Evolutionary conservation across 768 basidiomycete genomes (phyloP), one percentile per base, ranked within the genome.

Genomic region (Podaxis sp.): DNA sequence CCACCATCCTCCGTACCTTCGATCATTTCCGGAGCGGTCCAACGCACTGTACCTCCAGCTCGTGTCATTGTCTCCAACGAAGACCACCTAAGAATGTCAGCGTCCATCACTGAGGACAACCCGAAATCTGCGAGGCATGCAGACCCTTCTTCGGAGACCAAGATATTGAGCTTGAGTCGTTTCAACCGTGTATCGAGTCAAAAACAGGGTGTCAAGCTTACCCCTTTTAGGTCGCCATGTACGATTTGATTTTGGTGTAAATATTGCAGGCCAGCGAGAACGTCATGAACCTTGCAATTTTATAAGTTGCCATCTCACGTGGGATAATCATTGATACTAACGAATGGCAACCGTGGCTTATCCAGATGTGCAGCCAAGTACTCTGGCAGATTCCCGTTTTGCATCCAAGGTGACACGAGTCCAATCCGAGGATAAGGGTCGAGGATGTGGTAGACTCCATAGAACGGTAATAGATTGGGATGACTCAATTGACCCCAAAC

Each of bases 171-270:
- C 59, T 60, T 2, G n/a, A 4, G 3, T 20, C 15, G 13, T 40
- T 36, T 53, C 53, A 46, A 41, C 33, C 15, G 8, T 33, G 12
- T 3, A 8, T 40, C 2, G 17, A 13, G 46, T 24, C 24, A 13
- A 53, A 12, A 10, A 24, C 12, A 13, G 17, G 10, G 11, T 11
- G 4, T 38, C 20, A 24, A n/a, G 17, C 64, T 22, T 58, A 70
- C 69, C 37, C 67, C 67, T 64, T 68, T 68, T 12, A 70, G 60
- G 41, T 70, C 69, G 1, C 69, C 69, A 48, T 70, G 67, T 3
- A 67, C 46, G 17, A 68, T 49, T 13, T 53, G 37, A n/a, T 63
- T 17, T 1, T 56, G 54, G 40, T 70, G 67, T 2, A 70, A 56
- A 60, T 67, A 67, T n/a, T 15, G 10, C 22, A 69, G 20, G 2